These are phyloP conservation scores for Nannochloropsis salina DNA, from an alignment of 108 stramenopile genomes.

Conservation along the genomic window DNA sequence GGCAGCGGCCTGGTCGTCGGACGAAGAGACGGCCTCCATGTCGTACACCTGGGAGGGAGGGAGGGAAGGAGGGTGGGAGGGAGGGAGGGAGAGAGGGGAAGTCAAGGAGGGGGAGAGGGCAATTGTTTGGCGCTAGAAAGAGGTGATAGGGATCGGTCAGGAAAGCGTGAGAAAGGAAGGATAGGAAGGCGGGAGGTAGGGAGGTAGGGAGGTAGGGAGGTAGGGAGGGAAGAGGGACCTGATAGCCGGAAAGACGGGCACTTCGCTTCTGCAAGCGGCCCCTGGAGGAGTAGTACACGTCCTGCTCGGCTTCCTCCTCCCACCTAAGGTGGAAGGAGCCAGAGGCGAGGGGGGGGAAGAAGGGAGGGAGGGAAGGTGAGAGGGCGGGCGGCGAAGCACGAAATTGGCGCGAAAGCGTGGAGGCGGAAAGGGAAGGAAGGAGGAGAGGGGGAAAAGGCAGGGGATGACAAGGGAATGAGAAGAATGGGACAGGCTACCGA, in stretches of 20 bases:
- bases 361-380: background rate
- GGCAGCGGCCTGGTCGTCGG: background rate
- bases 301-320: background rate
- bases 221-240: background rate
- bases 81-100: background rate
- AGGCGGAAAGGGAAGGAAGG: background rate
- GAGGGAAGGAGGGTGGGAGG: background rate
- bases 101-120: background rate
- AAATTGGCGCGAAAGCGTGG: background rate
- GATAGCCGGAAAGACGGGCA: background rate
- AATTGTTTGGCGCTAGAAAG: no score
- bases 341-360: background rate
- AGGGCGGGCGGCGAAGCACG: no score
- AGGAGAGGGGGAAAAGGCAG: background rate
- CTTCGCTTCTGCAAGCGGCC: background rate
- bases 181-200: background rate
- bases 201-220: background rate
- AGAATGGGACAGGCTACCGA: no score
- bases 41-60: background rate
- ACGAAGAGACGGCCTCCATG: background rate
- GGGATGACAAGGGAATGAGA: no score
- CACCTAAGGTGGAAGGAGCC: background rate
- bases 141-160: no score
- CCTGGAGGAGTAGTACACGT: background rate
- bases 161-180: no score